phyloP scores from a whole-genome alignment of 2,329 filamentous ascomycete species.

The Exophiala xenobiotica region DNA sequence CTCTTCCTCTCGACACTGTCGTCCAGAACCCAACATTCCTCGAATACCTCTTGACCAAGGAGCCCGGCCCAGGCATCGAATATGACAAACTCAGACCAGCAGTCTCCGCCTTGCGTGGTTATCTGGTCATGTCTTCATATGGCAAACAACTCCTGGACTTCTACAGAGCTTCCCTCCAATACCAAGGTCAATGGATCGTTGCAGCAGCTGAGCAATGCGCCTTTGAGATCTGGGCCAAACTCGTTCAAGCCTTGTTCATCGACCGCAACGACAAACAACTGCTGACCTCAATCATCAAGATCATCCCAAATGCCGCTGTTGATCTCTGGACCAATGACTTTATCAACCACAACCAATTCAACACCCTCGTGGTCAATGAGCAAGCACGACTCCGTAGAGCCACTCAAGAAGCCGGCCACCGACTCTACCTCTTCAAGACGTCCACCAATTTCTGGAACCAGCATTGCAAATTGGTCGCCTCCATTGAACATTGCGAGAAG shows the following conservation, averaged over 20 bases:
- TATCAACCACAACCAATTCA: conserved; percentile 4
- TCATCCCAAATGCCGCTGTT: conserved; percentile 9
- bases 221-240: conserved; percentile 19
- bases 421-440: conserved; percentile 15
- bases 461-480: conserved; percentile 16
- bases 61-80: conserved; percentile 20
- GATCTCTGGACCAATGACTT: conserved; percentile 3
- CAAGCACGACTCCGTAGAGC: conserved; percentile 8
- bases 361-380: neutral
- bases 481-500: conserved; percentile 16
- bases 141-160: conserved; percentile 19
- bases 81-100: conserved; percentile 18
- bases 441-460: conserved; percentile 10
- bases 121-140: conserved; percentile 8
- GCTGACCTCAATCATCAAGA: conserved; percentile 6
- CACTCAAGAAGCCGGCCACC: neutral
- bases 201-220: conserved; percentile 9
- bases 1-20: conserved; percentile 9
- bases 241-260: conserved; percentile 17
- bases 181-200: conserved; percentile 17
- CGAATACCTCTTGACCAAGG: conserved; percentile 14
- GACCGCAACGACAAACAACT: conserved; percentile 15
- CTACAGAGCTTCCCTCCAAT: conserved; percentile 18
- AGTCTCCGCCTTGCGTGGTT: conserved; percentile 16
- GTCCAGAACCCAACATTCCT: conserved; percentile 6